A percentile compares a stretch with the other conserved stretches of the same genome.
phyloP scores from a whole-genome alignment of 1,284 basidiomycete species.

The Leccinum laetum region DNA sequence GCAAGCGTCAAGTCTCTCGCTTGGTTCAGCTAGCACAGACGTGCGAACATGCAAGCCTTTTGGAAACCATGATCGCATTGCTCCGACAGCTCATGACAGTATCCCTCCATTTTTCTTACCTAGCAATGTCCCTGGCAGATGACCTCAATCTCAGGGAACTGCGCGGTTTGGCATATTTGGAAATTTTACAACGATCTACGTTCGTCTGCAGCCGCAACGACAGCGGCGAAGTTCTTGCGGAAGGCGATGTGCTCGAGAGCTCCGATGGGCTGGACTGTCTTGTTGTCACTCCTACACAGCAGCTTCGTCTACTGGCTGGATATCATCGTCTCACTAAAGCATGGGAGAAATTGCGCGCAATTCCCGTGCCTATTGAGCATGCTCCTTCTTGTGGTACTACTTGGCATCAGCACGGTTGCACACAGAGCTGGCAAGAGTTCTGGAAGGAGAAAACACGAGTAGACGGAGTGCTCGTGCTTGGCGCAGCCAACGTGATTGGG shows the following conservation, averaged over 20 bases:
- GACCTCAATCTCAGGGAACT: conserved; percentile 57
- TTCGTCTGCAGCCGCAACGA: conserved; percentile 38
- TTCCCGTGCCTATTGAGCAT: conserved; percentile 59
- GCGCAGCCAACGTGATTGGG: conserved; percentile 62
- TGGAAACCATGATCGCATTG: conserved; percentile 56
- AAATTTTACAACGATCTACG: conserved; percentile 61
- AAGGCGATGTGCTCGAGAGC: conserved; percentile 31
- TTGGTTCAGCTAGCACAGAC: conserved; percentile 64
- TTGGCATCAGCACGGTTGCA: conserved; percentile 70
- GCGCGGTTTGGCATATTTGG: conserved; percentile 63
- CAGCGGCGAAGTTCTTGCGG: conserved; percentile 16
- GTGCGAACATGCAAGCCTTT: conserved; percentile 57
- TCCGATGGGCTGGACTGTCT: conserved; percentile 42
- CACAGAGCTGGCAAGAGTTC: conserved; percentile 64
- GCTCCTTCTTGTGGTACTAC: conserved; percentile 57
- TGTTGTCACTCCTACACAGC: conserved; percentile 53
- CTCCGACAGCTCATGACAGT: conserved; percentile 56
- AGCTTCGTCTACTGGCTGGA: conserved; percentile 60
- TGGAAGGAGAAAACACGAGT: conserved; percentile 68
- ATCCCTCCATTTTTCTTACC: conserved; percentile 61
- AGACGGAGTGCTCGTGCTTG: conserved; percentile 55
- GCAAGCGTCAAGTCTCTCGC: conserved; percentile 50
- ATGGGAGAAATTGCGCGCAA: conserved; percentile 60
- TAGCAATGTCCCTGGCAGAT: conserved; percentile 68
- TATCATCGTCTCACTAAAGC: conserved; percentile 60